Evolutionary conservation across 2,329 filamentous ascomycete species (phyloP), one percentile per base, ranked within the genome.

Genomic region (Magnaporthales sp.): DNA sequence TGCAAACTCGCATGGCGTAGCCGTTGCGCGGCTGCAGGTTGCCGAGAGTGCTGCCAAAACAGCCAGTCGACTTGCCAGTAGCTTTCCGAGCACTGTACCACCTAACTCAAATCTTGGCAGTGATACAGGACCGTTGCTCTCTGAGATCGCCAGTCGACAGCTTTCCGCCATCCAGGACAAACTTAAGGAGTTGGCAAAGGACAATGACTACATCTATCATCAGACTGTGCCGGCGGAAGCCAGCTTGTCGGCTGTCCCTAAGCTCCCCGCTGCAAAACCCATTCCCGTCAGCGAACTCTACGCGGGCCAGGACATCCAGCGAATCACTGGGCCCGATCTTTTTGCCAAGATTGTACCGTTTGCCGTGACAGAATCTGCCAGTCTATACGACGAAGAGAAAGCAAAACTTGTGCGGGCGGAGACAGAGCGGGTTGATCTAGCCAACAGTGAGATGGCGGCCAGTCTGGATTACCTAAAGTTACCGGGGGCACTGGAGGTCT

Each of bases 201-300:
- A 99, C 77, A 99, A 99, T 71, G 95, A 99, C 75, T 98, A 95
- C 77, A 97, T 99, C 75, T 99, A 99, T 74, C 95, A 99, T 75
- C 92, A 98, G 72, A 89, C 88, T 1, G 89, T 99, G 1, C 94
- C 95, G 0, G 89, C 89, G 10, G 93, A 97, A 76, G 91, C 93
- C 4, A 90, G 89, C 30, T 80, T 99, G 13, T 81, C 91, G 1
- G 85, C 90, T 1, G 93, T 99, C 63, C 86, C 93, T 3, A 99
- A 98, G 76, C 83, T 98, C 19, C 93, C 94, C 4, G 96, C 95
- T 1, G 93, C 95, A 8, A 99, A 99, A 77, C 93, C 95, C 3
- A 98, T 99, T 69, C 94, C 95, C 0, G 94, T 99, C 31, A 96
- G 91, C 75, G 96, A 99, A 75, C 82, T 99, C 0, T 99, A 99